phyloP scores from a whole-genome alignment of 2,329 filamentous ascomycete genomes.

The Fusarium xyrophilum region DNA sequence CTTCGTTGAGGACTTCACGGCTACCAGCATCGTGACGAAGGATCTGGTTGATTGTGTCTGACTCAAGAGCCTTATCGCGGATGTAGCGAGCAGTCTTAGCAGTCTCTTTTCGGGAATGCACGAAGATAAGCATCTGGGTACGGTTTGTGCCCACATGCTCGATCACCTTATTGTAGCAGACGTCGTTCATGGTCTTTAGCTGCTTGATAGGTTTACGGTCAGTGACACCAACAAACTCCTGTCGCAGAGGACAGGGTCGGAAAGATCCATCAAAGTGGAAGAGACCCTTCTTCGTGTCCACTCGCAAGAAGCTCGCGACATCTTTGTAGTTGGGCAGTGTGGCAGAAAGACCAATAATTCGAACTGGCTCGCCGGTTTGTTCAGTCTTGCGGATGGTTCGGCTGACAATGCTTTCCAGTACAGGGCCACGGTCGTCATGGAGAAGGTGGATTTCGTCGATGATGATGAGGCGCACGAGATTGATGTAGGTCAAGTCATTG shows the following conservation, averaged over 20 bases:
- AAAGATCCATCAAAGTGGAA: slow-evolving; percentile 97
- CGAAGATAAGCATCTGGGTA: slow-evolving; percentile 99
- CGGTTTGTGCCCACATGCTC: slow-evolving; percentile 92
- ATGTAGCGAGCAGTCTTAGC: slow-evolving; percentile 97
- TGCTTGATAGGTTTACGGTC: slow-evolving; percentile 99
- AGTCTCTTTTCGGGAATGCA: slow-evolving; percentile 97
- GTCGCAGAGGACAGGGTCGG: slow-evolving; percentile 90
- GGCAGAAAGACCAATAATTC: slow-evolving; percentile 89
- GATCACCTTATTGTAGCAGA: slow-evolving; percentile 96
- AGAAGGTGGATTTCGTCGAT: slow-evolving; percentile 98
- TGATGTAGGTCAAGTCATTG: slow-evolving; percentile 95
- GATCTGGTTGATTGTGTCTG: slow-evolving; percentile 96
- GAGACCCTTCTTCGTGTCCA: slow-evolving; percentile 82
- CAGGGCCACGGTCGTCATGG: slow-evolving; percentile 95
- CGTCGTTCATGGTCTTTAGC: slow-evolving; percentile 98
- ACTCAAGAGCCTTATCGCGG: slow-evolving; percentile 93
- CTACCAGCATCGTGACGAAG: slow-evolving; percentile 91
- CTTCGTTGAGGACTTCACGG: slow-evolving; percentile 84
- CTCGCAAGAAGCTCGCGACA: slow-evolving; percentile 92
- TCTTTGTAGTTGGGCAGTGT: slow-evolving; percentile 97
- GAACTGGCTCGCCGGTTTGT: slow-evolving; percentile 91
- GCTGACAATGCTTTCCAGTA: slow-evolving; percentile 95
- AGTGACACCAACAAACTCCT: slow-evolving; percentile 97
- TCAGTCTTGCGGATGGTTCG: slow-evolving; percentile 92
- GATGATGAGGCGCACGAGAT: slow-evolving; percentile 92